Evolutionary conservation across 148 eudicot genomes (phyloP), one percentile per base, ranked within the genome.

Genomic region (Linanthus parryae): DNA sequence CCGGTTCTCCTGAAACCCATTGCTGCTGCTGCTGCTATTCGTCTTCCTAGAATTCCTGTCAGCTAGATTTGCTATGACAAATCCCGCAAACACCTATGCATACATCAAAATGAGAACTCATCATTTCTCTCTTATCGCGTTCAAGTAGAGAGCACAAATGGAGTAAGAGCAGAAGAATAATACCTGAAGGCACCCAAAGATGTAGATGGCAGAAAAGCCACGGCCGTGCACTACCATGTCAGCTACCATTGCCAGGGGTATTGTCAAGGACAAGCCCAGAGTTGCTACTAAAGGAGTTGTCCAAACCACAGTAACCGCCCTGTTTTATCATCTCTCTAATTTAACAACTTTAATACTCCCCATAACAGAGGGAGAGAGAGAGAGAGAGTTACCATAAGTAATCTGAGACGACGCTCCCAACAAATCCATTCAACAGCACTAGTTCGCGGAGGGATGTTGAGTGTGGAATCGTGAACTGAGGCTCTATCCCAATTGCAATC

Each of bases 1-100:
- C n/a, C n/a, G n/a, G n/a, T n/a, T n/a, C n/a, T n/a, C n/a, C n/a
- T n/a, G n/a, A n/a, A n/a, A n/a, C n/a, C n/a, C n/a, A n/a, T n/a
- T n/a, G n/a, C n/a, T n/a, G n/a, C n/a, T n/a, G n/a, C n/a, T n/a
- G n/a, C n/a, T n/a, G n/a, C n/a, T n/a, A n/a, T n/a, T n/a, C n/a
- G n/a, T n/a, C n/a, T n/a, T n/a, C n/a, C n/a, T n/a, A n/a, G n/a
- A n/a, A n/a, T n/a, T 44, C 73, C 73, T 63, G 21, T 69, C 68
- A 5, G 73, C 63, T 44, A 58, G 54, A 34, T 58, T 64, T 14
- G 67, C 73, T 3, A 69, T 41, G 23, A 63, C 44, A 41, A 69
- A 69, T 53, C 73, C 73, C 22, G 58, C 39, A 60, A 69, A 69
- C 33, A 69, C 73, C 73, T 69, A n/a, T n/a, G 35, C 57, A 58